Base-by-base conservation (phyloP, 2,329 filamentous ascomycete species). In the Sphaerostilbella broomeana region DNA sequence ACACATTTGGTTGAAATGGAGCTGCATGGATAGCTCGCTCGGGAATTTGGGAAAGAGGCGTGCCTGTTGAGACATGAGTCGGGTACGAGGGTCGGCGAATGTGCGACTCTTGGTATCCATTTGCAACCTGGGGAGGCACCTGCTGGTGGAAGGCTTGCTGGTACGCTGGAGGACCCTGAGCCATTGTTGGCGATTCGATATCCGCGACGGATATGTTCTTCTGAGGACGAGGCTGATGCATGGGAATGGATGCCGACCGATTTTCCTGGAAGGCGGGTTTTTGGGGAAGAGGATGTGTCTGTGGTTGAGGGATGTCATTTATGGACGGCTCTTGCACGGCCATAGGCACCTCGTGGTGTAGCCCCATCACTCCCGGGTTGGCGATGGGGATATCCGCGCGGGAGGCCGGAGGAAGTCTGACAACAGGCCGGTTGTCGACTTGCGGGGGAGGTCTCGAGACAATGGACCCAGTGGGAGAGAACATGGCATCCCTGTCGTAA, bases 61-160 rank as follows among this genome's bases (percentile, higher is more conserved):
- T 94, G 15, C 83, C 83, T 4, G 76, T 79, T 3, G 83, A 81
- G 39, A 77, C 69, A 50, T 87, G 84, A 40, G 77, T 79, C 20
- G 79, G 74, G 54, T 84, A 84, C 2, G 84, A 85, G 2, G 75
- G 67, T 50, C 85, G 77, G 18, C 82, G 79, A 15, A 69, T 67
- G 55, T 89, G 84, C 17, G 73, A 61, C 42, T 84, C 66, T 27
- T 79, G 70, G 33, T 75, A 72, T 17, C 68, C 65, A 44, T 75
- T 77, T 26, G 67, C 61, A 28, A 87, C 75, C 50, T 89, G 83
- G 4, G 81, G 64, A 2, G 89, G 90, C n/a, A 95, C 80, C 61
- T 95, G 89, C 53, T 95, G 89, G 51, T 95, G 88, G 70, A 97
- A 95, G 0, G 89, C 86, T 56, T 89, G 86, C 52, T 90, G 83